phyloP scores from a whole-genome alignment of 805 yeast genomes.

The Yarrowia bubula region DNA sequence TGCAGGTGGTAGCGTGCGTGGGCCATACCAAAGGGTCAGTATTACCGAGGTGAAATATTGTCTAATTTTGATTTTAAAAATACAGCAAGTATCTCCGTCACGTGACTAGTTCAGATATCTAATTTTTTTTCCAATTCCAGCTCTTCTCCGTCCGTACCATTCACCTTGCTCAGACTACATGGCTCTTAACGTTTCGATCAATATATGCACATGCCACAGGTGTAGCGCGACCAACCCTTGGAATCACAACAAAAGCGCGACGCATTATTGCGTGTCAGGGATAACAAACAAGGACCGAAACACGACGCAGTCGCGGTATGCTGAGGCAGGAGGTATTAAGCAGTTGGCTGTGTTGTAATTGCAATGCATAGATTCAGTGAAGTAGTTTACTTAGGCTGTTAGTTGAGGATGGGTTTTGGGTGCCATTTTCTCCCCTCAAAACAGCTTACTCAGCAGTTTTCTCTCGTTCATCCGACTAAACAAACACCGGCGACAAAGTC shows the following conservation, averaged over 20 bases:
- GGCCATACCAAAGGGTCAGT: not conserved
- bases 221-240: conserved; percentile 23
- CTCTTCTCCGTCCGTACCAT: not conserved
- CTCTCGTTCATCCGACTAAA: too few relatives aligned
- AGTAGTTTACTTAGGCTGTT: too few relatives aligned
- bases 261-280: conserved; percentile 1
- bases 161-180: not conserved
- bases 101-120: not conserved
- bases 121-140: not conserved
- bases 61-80: not conserved
- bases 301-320: conserved; percentile 17
- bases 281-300: not conserved
- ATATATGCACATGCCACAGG: conserved; percentile 7
- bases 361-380: too few relatives aligned
- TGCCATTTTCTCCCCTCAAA: too few relatives aligned
- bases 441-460: not conserved
- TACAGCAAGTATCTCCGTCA: not conserved
- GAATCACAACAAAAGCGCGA: not conserved
- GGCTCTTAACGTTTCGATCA: not conserved
- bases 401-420: too few relatives aligned
- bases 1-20: not conserved
- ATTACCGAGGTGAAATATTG: not conserved
- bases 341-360: too few relatives aligned
- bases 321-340: not conserved
- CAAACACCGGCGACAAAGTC: too few relatives aligned